phyloP scores from a whole-genome alignment of 2,329 filamentous ascomycete genomes.

The Thelonectria olida region DNA sequence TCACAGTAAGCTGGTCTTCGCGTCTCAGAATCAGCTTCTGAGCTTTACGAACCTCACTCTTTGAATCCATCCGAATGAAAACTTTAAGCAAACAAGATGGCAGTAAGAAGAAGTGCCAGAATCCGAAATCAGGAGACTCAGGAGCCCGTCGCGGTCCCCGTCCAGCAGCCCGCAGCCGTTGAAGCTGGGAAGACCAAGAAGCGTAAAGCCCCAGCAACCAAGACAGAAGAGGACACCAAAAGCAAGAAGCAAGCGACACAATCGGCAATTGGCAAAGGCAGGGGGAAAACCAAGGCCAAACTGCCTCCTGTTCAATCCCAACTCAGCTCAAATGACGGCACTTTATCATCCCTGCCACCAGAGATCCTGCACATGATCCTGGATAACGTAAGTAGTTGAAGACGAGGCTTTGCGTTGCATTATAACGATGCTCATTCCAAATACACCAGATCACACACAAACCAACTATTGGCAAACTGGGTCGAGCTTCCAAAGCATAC shows the following conservation, averaged over 20 bases:
- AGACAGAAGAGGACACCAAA: background rate
- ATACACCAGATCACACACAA: conserved; percentile 3
- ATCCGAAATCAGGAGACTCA: background rate
- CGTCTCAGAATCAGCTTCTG: background rate
- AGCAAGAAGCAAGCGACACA: background rate
- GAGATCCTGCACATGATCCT: background rate
- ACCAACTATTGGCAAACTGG: conserved; percentile 12
- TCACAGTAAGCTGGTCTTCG: background rate
- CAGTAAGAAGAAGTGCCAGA: conserved; percentile 24
- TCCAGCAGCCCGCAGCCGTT: background rate
- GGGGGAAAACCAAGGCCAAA: too few relatives aligned
- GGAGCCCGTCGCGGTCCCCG: background rate
- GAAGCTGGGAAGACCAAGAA: background rate
- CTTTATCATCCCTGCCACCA: background rate
- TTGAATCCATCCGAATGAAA: too few relatives aligned
- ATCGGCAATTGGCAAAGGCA: background rate
- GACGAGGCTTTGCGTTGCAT: background rate
- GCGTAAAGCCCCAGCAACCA: conserved; percentile 11
- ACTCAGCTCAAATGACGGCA: background rate
- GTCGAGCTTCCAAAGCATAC: conserved; percentile 29
- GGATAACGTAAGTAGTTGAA: background rate
- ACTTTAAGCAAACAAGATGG: conserved; percentile 15
- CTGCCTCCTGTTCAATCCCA: background rate
- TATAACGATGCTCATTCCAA: background rate
- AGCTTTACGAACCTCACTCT: too few relatives aligned